Evolutionary conservation across 2,329 filamentous ascomycete genomes (phyloP), one percentile per base, ranked within the genome.

Genomic region (Aspergillus sp.): DNA sequence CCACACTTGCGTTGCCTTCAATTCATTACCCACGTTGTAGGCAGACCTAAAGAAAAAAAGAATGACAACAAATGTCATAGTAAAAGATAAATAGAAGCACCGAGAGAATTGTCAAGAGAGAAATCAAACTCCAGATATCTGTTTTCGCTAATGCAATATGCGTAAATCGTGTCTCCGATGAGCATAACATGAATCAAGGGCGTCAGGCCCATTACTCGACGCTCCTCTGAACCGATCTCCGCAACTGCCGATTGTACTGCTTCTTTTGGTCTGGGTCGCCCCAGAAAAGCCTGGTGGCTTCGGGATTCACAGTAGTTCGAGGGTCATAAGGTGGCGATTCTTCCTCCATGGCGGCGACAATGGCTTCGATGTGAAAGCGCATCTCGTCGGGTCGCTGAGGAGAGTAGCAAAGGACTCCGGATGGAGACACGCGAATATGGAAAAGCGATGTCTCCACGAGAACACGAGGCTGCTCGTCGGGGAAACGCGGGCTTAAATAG

Each of bases 291-390:
- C 88, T 91, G 46, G 90, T 88, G 2, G 93, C 92, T 69, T 96
- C 93, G 0, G 88, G 90, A 64, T 96, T 89, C 42, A 98, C 91
- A 32, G 92, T 85, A 11, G 91, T 93, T 50, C 94, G 85, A 0
- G 95, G 95, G 71, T 99, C 95, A 71, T 96, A 98, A 0, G 90
- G 88, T 0, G 93, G 91, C 2, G 87, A 84, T 61, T 96, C 91
- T 57, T 98, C 93, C 71, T 97, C 92, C n/a, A 98, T 81, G 0
- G 89, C 84, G 6, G 85, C 83, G 63, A 97, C 86, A 57, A 98
- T 89, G 4, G 89, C 90, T 57, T 96, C 89, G 49, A 99, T 88
- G 66, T 98, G 94, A 3, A 88, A 87, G 61, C 85, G 86, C 67
- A 94, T 86, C 67, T 96, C 92, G 62, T 96, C 92, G 5, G 82